Evolutionary conservation across 306 rosid genomes (phyloP).

Genomic region (Sechiopsis laciniata): DNA sequence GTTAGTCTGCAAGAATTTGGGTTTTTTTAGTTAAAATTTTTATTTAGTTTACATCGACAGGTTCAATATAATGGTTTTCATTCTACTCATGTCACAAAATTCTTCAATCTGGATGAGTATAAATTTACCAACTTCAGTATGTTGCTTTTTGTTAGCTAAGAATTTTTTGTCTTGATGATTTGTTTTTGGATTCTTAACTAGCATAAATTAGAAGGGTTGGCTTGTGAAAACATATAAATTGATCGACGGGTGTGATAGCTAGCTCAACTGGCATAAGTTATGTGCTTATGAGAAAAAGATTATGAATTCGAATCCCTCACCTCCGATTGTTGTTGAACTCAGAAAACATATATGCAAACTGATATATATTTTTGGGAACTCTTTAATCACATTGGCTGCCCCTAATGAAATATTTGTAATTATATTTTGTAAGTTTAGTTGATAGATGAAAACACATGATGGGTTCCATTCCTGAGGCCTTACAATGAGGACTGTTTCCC

Average conservation of each 20-base stretch:
- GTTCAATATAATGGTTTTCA: background rate
- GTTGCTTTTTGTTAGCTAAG: background rate
- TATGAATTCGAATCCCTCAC: no score
- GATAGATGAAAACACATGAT: constrained; percentile 19
- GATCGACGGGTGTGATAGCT: no score
- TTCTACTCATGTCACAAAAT: background rate
- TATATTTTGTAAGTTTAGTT: background rate
- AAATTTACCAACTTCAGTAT: background rate
- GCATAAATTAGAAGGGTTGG: background rate
- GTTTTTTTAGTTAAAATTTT: constrained; percentile 32
- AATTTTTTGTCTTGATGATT: background rate
- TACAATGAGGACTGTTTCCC: constrained; percentile 31
- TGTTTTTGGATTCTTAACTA: background rate
- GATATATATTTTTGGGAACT: background rate
- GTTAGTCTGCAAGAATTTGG: constrained; percentile 8
- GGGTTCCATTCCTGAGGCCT: constrained; percentile 31
- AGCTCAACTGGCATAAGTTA: no score
- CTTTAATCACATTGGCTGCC: background rate
- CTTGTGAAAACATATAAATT: background rate
- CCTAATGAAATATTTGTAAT: background rate
- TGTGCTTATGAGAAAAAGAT: no score
- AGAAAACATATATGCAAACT: background rate
- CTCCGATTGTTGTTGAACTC: no score
- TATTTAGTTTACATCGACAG: background rate
- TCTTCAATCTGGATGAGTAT: background rate